Evolutionary conservation across 2,329 filamentous ascomycete genomes (phyloP), one percentile per base, ranked within the genome.

Genomic region (Coniochaeta pulveracea): DNA sequence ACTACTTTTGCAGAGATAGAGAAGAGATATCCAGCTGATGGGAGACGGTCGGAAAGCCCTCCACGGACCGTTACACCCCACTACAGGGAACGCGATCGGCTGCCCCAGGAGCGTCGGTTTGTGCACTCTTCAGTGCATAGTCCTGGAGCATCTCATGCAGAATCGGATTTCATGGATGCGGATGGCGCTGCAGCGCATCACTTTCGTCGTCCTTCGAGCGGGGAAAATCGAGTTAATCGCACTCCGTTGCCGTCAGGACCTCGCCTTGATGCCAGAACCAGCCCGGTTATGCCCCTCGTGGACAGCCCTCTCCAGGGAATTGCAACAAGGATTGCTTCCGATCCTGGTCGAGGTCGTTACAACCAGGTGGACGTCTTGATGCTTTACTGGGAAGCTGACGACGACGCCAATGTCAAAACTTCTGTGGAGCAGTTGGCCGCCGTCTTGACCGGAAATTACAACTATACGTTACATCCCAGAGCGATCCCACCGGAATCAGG

Each of bases 1-100:
- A 68, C 73, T 67, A 72, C 66, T 9, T 76, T 70, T 69, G 69
- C 73, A 47, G 69, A 74, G 40, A n/a, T n/a, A n/a, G n/a, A n/a
- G n/a, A n/a, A n/a, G n/a, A n/a, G n/a, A n/a, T n/a, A n/a, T n/a
- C n/a, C n/a, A n/a, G n/a, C n/a, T n/a, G n/a, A n/a, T n/a, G n/a
- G n/a, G n/a, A n/a, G n/a, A n/a, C n/a, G n/a, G n/a, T n/a, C n/a
- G n/a, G n/a, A n/a, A n/a, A n/a, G n/a, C n/a, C n/a, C n/a, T n/a
- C n/a, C n/a, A n/a, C n/a, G n/a, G n/a, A n/a, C n/a, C n/a, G 65
- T 70, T 11, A 58, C 66, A 29, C 57, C 55, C 44, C 73, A 72
- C 43, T 74, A 70, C 50, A 60, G 63, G 37, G 63, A 65, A 25
- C 60, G 66, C 36, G 72, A 68, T 42, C 66, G 69, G 19, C 54